phyloP scores from a whole-genome alignment of 163 green algal genomes.

The Picocystis sp. region DNA sequence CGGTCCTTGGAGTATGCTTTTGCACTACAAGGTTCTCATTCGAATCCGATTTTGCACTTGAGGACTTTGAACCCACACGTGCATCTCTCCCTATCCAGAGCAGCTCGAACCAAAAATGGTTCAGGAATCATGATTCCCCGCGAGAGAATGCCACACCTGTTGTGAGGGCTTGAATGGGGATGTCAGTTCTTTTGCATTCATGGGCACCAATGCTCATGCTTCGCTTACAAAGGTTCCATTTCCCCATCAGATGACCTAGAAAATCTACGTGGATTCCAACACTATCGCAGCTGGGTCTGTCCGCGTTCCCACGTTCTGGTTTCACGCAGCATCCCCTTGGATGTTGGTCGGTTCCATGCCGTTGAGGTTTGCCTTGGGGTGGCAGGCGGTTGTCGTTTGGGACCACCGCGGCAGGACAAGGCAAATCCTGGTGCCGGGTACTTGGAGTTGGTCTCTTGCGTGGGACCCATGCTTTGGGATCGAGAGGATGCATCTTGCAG shows the following conservation, averaged over 20 bases:
- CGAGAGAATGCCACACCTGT: too few relatives aligned
- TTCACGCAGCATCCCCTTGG: too few relatives aligned
- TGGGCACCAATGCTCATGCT: constrained; percentile 56
- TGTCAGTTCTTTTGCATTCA: constrained; percentile 68
- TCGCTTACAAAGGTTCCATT: constrained; percentile 13
- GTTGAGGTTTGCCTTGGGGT: too few relatives aligned
- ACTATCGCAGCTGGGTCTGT: too few relatives aligned
- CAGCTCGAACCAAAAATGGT: too few relatives aligned
- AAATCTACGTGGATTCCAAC: too few relatives aligned
- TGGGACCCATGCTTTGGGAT: constrained; percentile 8
- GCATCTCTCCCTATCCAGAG: constrained; percentile 13
- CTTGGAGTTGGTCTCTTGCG: constrained; percentile 35
- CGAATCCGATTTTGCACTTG: constrained; percentile 39
- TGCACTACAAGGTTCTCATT: not conserved
- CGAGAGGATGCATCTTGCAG: not conserved
- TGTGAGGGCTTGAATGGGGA: constrained; percentile 6
- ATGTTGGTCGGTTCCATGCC: too few relatives aligned
- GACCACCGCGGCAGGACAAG: constrained; percentile 20
- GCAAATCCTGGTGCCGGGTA: constrained; percentile 42
- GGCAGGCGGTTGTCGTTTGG: constrained; percentile 10
- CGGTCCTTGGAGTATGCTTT: constrained; percentile 6
- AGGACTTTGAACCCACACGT: constrained; percentile 48
- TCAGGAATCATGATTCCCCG: too few relatives aligned
- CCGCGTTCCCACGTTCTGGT: too few relatives aligned
- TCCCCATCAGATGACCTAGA: too few relatives aligned